Evolutionary conservation across 225 moss, liverwort and hornwort genomes (phyloP).

Genomic region (Neckera pumila): DNA sequence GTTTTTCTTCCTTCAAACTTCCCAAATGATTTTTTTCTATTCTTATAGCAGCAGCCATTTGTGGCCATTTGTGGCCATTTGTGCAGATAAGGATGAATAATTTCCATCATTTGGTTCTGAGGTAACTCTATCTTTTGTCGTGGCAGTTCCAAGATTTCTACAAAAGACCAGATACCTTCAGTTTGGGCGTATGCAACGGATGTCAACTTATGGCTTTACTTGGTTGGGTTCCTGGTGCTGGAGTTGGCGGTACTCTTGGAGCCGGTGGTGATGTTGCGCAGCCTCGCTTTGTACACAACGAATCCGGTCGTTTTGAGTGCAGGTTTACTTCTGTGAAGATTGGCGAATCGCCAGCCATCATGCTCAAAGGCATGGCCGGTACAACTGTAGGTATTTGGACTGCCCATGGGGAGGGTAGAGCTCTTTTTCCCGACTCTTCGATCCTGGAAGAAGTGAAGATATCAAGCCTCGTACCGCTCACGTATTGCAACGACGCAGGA

Average conservation of each 20-base stretch:
- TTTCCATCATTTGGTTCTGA: neutral
- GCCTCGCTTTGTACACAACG: conserved; percentile 92
- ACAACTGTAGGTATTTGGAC: conserved; percentile 88
- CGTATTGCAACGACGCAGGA: conserved; percentile 80
- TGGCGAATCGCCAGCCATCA: conserved; percentile 75
- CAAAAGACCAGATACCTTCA: conserved; percentile 82
- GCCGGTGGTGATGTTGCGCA: conserved; percentile 67
- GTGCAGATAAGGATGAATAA: neutral
- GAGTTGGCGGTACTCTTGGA: conserved; percentile 76
- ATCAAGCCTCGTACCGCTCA: conserved; percentile 52
- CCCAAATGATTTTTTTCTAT: neutral
- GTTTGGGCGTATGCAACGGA: conserved; percentile 96
- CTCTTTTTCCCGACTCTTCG: conserved; percentile 61
- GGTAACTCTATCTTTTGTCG: neutral
- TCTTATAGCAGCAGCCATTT: no score
- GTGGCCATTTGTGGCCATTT: no score
- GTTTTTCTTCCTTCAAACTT: neutral
- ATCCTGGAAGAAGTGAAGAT: conserved; percentile 50
- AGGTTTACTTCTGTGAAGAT: conserved; percentile 80
- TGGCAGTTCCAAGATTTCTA: conserved; percentile 91
- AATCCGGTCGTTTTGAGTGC: conserved; percentile 93
- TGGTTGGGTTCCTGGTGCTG: conserved; percentile 92
- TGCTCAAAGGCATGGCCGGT: conserved; percentile 93
- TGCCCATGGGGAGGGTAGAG: conserved; percentile 86
- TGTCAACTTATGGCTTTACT: conserved; percentile 96